Conservation (phyloP, 352 stramenopile species). For the Phytopythium aichiense region DNA sequence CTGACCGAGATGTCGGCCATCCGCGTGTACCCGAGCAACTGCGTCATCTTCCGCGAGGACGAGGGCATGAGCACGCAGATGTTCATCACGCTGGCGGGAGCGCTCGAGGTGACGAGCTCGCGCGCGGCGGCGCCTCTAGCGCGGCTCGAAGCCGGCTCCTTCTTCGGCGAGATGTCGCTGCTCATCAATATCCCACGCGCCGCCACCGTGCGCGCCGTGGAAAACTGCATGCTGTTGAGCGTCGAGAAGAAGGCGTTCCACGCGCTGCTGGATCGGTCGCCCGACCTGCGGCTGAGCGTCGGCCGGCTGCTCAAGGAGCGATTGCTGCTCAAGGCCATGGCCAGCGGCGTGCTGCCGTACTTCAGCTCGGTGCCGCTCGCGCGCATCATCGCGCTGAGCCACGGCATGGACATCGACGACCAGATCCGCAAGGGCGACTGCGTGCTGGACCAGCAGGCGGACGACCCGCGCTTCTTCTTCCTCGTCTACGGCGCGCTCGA, state of each 20-base stretch:
- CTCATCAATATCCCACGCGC: slow-evolving; percentile 76
- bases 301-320: slow-evolving; percentile 65
- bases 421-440: slow-evolving; percentile 53
- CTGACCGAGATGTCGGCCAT: slow-evolving; percentile 78
- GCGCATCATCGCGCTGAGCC: slow-evolving; percentile 52
- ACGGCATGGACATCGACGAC: slow-evolving; percentile 63
- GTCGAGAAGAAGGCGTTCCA: slow-evolving; percentile 79
- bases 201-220: slow-evolving; percentile 56
- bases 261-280: slow-evolving; percentile 48
- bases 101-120: slow-evolving; percentile 61
- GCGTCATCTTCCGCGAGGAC: slow-evolving; percentile 68
- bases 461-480: slow-evolving; percentile 44
- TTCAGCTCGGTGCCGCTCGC: slow-evolving; percentile 48
- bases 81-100: slow-evolving; percentile 67
- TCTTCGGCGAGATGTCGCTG: slow-evolving; percentile 81
- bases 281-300: slow-evolving; percentile 45
- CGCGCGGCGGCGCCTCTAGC: slow-evolving; percentile 41
- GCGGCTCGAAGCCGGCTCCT: slow-evolving; percentile 58
- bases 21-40: slow-evolving; percentile 64
- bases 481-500: slow-evolving; percentile 70
- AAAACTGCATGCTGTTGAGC: slow-evolving; percentile 76
- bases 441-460: slow-evolving; percentile 40
- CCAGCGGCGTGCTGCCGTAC: slow-evolving; percentile 72
- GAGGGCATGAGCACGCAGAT: slow-evolving; percentile 77
- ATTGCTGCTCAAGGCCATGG: slow-evolving; percentile 61